Conservation (phyloP, 176 grass and related monocot species). For the Phyllostachys edulis region DNA sequence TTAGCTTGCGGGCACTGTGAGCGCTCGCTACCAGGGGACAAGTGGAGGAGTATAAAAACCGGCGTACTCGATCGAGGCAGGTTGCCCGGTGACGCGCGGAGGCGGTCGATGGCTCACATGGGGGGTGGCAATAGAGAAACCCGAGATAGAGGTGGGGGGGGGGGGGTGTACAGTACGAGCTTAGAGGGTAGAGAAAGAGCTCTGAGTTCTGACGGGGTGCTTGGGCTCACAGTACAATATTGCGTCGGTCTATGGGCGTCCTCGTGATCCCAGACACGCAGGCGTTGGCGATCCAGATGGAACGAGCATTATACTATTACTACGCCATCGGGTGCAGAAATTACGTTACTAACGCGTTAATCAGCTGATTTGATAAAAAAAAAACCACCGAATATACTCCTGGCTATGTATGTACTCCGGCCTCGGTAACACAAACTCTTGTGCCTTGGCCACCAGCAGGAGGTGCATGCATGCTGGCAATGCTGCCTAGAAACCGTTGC, state of each 20-base stretch:
- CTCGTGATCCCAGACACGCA: slow-evolving; percentile 69
- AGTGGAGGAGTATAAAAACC: slow-evolving; percentile 40
- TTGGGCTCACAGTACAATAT: background rate
- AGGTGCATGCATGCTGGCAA: background rate
- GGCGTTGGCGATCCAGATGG: slow-evolving; percentile 57
- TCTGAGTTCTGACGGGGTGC: background rate
- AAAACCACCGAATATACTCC: slow-evolving; percentile 6
- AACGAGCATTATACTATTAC: slow-evolving; percentile 33
- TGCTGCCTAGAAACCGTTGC: background rate
- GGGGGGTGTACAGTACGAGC: background rate
- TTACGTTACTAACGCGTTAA: too few relatives aligned
- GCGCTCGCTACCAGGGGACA: slow-evolving; percentile 26
- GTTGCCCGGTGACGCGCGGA: slow-evolving; percentile 39
- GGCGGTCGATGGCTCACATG: slow-evolving; percentile 36
- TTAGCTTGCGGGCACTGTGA: slow-evolving; percentile 21
- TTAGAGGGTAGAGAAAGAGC: background rate
- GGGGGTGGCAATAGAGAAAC: slow-evolving; percentile 42
- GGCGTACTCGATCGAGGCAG: slow-evolving; percentile 34
- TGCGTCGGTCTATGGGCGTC: slow-evolving; percentile 36
- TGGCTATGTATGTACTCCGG: background rate
- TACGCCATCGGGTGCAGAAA: background rate
- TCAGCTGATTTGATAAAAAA: too few relatives aligned
- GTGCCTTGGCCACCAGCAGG: slow-evolving; percentile 6
- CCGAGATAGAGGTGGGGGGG: background rate
- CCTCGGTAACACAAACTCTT: slow-evolving; percentile 10